Evolutionary conservation across 208 protist genomes (phyloP).

Genomic region (Trypanosoma mega): DNA sequence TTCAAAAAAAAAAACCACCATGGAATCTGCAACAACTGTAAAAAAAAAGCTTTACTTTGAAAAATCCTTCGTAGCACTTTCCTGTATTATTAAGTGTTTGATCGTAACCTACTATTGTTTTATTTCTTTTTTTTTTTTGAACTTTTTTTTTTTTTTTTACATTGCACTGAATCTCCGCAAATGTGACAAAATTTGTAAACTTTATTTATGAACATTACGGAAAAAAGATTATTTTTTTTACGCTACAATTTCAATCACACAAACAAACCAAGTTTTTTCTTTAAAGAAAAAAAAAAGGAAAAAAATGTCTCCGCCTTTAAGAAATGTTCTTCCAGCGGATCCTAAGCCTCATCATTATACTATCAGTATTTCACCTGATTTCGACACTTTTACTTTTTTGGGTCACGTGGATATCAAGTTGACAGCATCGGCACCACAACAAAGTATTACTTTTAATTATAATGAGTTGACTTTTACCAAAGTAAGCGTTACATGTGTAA

Average conservation of each 20-base stretch:
- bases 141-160: background rate
- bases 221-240: no score
- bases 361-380: constrained; percentile 50
- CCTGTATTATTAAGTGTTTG: background rate
- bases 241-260: constrained; percentile 1
- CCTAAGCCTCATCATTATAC: constrained; percentile 62
- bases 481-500: constrained; percentile 28
- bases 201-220: no score
- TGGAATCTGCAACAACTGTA: no score
- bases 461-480: constrained; percentile 47
- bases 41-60: background rate
- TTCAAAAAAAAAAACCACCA: background rate
- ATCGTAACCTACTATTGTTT: background rate
- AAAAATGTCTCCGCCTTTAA: constrained; percentile 20
- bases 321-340: constrained; percentile 54
- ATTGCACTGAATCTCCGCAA: no score
- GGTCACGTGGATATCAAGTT: constrained; percentile 62
- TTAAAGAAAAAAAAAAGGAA: background rate
- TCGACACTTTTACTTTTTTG: constrained; percentile 62
- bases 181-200: no score
- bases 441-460: constrained; percentile 66
- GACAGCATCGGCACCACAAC: constrained; percentile 18
- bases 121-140: constrained; percentile 9
- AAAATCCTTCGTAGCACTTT: background rate
- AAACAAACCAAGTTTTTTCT: background rate